Conservation (phyloP, 176 grass and related monocot genomes). For the Avena atlantica region DNA sequence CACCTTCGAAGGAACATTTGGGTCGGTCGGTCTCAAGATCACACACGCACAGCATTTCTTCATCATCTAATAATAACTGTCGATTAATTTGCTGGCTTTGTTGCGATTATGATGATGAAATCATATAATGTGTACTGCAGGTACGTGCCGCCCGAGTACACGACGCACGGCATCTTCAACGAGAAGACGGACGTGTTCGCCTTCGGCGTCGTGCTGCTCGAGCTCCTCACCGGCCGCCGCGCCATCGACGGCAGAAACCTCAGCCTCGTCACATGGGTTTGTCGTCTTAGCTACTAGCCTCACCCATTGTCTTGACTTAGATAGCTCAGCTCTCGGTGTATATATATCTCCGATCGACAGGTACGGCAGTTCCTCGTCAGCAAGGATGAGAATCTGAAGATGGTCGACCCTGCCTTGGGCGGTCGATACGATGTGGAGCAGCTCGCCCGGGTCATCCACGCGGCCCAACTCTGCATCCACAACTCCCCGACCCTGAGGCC, state of each 20-base stretch:
- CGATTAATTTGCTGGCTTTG: no score
- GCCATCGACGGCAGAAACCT: conserved; percentile 63
- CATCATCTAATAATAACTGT: no score
- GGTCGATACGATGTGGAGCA: conserved; percentile 58
- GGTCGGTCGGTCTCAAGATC: conserved; percentile 38
- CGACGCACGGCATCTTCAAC: conserved; percentile 78
- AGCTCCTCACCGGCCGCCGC: conserved; percentile 70
- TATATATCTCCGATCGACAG: conserved; percentile 18
- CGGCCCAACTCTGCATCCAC: conserved; percentile 59
- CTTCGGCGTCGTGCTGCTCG: conserved; percentile 71
- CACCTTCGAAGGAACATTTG: conserved; percentile 81
- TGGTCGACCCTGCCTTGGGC: conserved; percentile 62
- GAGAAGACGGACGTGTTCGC: conserved; percentile 89
- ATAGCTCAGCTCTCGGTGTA: neutral
- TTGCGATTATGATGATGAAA: neutral
- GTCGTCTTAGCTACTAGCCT: neutral
- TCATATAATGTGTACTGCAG: conserved; percentile 11
- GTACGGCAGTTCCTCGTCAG: conserved; percentile 53
- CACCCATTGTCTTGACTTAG: neutral
- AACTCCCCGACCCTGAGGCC: conserved; percentile 55
- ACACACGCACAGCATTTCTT: no score
- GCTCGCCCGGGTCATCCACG: conserved; percentile 40
- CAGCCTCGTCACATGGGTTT: conserved; percentile 75
- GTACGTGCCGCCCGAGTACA: conserved; percentile 82
- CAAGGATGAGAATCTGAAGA: conserved; percentile 41